Evolutionary conservation across 208 protist species (phyloP), one percentile per base, ranked within the genome.

Genomic region (Naegleria lovaniensis): DNA sequence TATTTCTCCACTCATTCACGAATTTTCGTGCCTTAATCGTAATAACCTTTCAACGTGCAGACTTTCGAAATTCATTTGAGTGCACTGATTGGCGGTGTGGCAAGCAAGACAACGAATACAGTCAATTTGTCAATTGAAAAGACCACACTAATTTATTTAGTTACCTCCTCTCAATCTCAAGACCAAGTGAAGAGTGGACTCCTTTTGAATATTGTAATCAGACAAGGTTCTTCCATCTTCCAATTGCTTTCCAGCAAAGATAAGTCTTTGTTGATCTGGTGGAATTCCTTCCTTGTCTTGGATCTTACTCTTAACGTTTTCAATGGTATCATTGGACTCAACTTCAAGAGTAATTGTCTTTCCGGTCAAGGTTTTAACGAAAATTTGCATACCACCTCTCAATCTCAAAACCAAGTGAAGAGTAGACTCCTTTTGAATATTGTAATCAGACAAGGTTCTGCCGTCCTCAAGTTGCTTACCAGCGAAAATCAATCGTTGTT

Each of bases 181-280:
- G 1, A 98, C 97, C 25, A 98, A 92, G 90, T 98, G 97, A n/a
- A 98, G 93, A 52, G 96, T 98, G 41, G 96, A 96, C 90, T 98
- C 97, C 93, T 98, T 98, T 93, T 97, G 95, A 92, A 98, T 96
- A 92, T 96, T 96, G 95, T 97, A 97, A 92, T 98, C 96, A 25
- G 92, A 88, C 5, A 98, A 92, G 59, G 96, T 97, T 75, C 96
- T 93, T 90, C 93, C 95, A 86, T 98, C 96, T 92, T 98, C 96
- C 76, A 98, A 93, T 92, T 97, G 96, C 93, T 97, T 97, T 91
- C 96, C 96, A 75, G 95, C 94, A 90, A 97, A 97, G 90, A 97
- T 97, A 4, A 98, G 92, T 83, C 95, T 93, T 93, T 92, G 93
- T 83, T 94, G 48, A 43, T 95, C 93, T 43, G 84, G 41, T 11